Evolutionary conservation across 2,329 filamentous ascomycete species (phyloP).

Genomic region (Xylaria sp.): DNA sequence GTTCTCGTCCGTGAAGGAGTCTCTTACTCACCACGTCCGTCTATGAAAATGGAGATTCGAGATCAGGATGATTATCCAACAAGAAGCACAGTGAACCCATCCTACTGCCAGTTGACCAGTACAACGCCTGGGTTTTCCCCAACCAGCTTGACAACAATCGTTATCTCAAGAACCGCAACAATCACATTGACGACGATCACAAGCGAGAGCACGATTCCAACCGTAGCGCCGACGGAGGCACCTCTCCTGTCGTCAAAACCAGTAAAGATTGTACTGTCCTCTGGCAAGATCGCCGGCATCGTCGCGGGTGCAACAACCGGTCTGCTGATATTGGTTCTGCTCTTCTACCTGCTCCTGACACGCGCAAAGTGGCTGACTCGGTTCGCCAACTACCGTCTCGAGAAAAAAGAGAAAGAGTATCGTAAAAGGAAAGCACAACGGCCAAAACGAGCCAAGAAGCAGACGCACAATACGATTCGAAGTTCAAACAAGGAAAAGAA

Average conservation of each 20-base stretch:
- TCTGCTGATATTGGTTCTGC: slow-evolving; percentile 14
- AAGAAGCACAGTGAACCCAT: slow-evolving; percentile 6
- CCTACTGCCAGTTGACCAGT: slow-evolving; percentile 1
- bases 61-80: slow-evolving; percentile 24
- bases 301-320: slow-evolving; percentile 15
- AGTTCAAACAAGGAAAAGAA: background rate
- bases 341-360: slow-evolving; percentile 29
- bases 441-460: background rate
- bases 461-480: background rate
- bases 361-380: slow-evolving; percentile 10
- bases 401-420: slow-evolving; percentile 13
- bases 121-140: too few relatives aligned
- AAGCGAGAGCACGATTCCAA: slow-evolving; percentile 11
- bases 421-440: background rate
- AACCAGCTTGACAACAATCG: slow-evolving; percentile 11
- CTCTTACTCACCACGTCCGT: background rate
- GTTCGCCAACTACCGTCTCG: background rate
- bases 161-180: slow-evolving; percentile 27
- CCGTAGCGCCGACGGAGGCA: slow-evolving; percentile 8
- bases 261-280: background rate
- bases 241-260: slow-evolving; percentile 4
- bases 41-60: background rate
- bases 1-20: background rate
- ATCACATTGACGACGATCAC: slow-evolving; percentile 26
- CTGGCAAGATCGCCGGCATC: slow-evolving; percentile 15